A percentile compares a stretch with the other conserved stretches of the same genome.
phyloP scores from a whole-genome alignment of 2,329 filamentous ascomycete genomes.

The Ambrosiella xylebori region DNA sequence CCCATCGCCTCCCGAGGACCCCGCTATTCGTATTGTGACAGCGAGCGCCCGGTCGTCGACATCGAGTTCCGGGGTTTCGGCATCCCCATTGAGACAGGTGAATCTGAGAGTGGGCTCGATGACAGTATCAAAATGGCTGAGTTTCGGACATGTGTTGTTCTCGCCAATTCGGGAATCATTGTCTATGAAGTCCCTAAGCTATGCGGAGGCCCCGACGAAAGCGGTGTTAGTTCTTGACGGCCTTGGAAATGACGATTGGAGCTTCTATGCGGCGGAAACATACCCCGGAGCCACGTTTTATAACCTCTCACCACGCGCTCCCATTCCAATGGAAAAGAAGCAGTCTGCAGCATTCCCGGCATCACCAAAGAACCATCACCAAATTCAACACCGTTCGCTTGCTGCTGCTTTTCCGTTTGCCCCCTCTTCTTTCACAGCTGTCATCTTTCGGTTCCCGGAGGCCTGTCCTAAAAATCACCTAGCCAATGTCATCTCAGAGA shows the following conservation, averaged over 20 bases:
- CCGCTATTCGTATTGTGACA: background rate
- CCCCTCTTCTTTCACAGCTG: slow-evolving; percentile 54
- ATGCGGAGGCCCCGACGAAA: background rate
- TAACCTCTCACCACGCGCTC: slow-evolving; percentile 48
- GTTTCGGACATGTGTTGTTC: slow-evolving; percentile 68
- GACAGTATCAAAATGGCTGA: slow-evolving; percentile 77
- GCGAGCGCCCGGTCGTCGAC: slow-evolving; percentile 14
- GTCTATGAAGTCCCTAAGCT: background rate
- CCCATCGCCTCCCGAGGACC: background rate
- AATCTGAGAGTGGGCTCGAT: slow-evolving; percentile 66
- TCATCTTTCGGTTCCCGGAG: slow-evolving; percentile 61
- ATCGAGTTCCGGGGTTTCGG: slow-evolving; percentile 32
- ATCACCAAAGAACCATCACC: slow-evolving; percentile 54
- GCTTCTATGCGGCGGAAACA: slow-evolving; percentile 67
- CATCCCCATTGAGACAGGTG: slow-evolving; percentile 49
- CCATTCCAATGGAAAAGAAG: slow-evolving; percentile 28
- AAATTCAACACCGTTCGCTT: slow-evolving; percentile 50
- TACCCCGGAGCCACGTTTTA: slow-evolving; percentile 61
- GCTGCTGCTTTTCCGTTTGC: slow-evolving; percentile 56
- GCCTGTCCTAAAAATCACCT: slow-evolving; percentile 52
- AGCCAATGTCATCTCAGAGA: slow-evolving; percentile 54
- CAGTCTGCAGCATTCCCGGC: slow-evolving; percentile 31
- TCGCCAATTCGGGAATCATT: slow-evolving; percentile 43
- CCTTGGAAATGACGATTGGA: slow-evolving; percentile 77
- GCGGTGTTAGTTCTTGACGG: slow-evolving; percentile 60